Evolutionary conservation across 2,329 filamentous ascomycete species (phyloP).

Genomic region (Fusarium tricinctum): DNA sequence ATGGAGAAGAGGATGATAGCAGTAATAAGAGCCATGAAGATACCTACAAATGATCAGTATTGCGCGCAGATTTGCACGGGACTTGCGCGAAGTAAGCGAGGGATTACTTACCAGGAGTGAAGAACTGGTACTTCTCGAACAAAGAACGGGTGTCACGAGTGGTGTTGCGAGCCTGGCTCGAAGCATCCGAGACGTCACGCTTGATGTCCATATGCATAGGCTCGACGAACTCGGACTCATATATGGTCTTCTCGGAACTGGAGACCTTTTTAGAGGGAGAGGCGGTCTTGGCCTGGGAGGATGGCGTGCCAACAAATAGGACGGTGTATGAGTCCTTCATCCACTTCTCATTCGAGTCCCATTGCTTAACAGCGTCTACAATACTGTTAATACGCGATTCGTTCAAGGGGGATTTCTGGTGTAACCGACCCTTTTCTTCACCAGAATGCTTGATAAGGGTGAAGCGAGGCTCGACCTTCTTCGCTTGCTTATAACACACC

Average conservation of each 20-base stretch:
- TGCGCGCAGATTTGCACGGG: not conserved
- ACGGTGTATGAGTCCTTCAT: conserved; percentile 74
- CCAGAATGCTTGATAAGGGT: conserved; percentile 60
- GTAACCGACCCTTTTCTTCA: conserved; percentile 59
- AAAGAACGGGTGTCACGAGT: conserved; percentile 66
- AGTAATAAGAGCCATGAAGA: conserved; percentile 88
- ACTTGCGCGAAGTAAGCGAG: not conserved
- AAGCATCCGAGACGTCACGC: conserved; percentile 62
- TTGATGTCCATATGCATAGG: conserved; percentile 80
- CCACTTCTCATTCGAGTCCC: conserved; percentile 28
- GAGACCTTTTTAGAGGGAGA: conserved; percentile 20
- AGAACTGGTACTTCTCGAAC: conserved; percentile 95
- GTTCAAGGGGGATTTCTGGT: not conserved
- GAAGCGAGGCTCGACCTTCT: conserved; percentile 57
- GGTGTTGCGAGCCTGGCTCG: conserved; percentile 57
- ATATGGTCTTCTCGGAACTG: conserved; percentile 60
- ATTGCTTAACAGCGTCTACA: conserved; percentile 26
- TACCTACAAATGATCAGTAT: conserved; percentile 65
- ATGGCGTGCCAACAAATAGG: conserved; percentile 77
- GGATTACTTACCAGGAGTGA: conserved; percentile 78
- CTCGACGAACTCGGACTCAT: conserved; percentile 75
- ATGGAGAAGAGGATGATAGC: conserved; percentile 80
- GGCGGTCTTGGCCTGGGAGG: conserved; percentile 18
- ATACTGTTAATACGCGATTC: conserved; percentile 13
- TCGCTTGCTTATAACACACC: conserved; percentile 60